Percentiles rank a stretch among this genome's conserved stretches.
phyloP scores from a whole-genome alignment of 1,139 yeast genomes.

The Yamadazyma jaroonii region DNA sequence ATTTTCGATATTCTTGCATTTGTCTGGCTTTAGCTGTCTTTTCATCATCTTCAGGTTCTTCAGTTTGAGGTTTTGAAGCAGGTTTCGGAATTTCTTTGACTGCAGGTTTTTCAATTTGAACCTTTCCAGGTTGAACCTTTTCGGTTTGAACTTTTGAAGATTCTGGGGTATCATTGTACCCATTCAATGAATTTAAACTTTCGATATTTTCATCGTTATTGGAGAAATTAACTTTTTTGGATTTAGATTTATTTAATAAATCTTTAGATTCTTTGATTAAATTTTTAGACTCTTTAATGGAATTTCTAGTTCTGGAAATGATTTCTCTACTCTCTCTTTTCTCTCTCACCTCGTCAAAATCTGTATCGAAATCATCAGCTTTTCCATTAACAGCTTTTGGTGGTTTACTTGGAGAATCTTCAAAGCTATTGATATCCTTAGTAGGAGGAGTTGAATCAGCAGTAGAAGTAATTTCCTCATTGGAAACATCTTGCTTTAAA shows the following conservation, averaged over 20 bases:
- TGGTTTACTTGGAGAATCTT: slow-evolving; percentile 14
- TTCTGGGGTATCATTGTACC: not conserved
- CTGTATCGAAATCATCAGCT: slow-evolving; percentile 20
- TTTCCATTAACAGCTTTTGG: slow-evolving; percentile 16
- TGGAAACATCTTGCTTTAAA: slow-evolving; percentile 15
- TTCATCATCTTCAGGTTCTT: slow-evolving; percentile 19
- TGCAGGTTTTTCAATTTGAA: not conserved
- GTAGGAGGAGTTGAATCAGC: slow-evolving; percentile 34
- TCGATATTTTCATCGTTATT: slow-evolving; percentile 4
- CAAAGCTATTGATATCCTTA: slow-evolving; percentile 17
- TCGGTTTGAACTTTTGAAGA: not conserved
- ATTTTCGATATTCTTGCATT: slow-evolving; percentile 47
- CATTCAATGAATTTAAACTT: slow-evolving; percentile 1
- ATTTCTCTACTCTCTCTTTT: slow-evolving; percentile 4
- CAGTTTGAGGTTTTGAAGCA: slow-evolving; percentile 1
- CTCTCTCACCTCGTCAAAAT: slow-evolving; percentile 5
- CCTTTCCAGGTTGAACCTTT: not conserved
- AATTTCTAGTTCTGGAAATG: slow-evolving; percentile 2
- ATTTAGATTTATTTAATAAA: slow-evolving; percentile 2
- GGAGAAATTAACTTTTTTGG: slow-evolving; percentile 4
- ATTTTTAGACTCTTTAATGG: slow-evolving; percentile 1
- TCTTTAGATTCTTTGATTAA: slow-evolving; percentile 1
- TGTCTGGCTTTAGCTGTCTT: slow-evolving; percentile 37
- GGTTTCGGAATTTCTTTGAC: too few relatives aligned
- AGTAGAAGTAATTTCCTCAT: slow-evolving; percentile 23